A percentile compares a stretch with the other conserved stretches of the same genome.
These are phyloP conservation scores for Endothia cerciana DNA, from an alignment of 2,329 filamentous ascomycete species.

Conservation along the genomic window DNA sequence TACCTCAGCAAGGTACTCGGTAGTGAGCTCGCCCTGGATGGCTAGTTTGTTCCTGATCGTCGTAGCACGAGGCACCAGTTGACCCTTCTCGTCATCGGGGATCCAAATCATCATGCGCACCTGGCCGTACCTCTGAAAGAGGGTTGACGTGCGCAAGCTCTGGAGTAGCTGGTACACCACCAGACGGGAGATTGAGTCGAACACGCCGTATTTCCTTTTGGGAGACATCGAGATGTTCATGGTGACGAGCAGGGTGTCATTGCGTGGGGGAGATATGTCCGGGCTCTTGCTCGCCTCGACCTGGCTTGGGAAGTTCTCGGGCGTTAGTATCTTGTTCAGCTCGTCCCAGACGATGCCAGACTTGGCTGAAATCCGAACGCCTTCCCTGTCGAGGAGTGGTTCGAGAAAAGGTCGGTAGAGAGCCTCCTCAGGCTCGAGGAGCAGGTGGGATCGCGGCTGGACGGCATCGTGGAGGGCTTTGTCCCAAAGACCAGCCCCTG, in stretches of 20 bases:
- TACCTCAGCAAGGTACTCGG: conserved; percentile 63
- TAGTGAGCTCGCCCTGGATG: conserved; percentile 64
- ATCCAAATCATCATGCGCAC: conserved; percentile 81
- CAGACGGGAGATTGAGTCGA: conserved; percentile 61
- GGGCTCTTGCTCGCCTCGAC: conserved; percentile 40
- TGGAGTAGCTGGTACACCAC: conserved; percentile 65
- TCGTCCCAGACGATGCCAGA: conserved; percentile 65
- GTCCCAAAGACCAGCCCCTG: conserved; percentile 80
- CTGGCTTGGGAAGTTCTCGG: conserved; percentile 60
- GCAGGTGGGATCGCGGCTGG: conserved; percentile 78
- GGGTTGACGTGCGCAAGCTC: conserved; percentile 58
- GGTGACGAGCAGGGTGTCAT: conserved; percentile 74
- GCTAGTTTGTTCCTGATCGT: conserved; percentile 58
- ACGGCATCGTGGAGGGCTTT: conserved; percentile 73
- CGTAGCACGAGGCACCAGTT: conserved; percentile 64
- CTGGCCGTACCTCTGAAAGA: conserved; percentile 76
- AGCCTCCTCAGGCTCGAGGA: conserved; percentile 72
- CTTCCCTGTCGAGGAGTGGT: conserved; percentile 55
- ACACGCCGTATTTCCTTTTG: conserved; percentile 52
- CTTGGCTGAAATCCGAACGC: conserved; percentile 56
- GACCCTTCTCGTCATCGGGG: conserved; percentile 60
- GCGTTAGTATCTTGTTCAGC: conserved; percentile 56
- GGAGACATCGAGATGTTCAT: conserved; percentile 66
- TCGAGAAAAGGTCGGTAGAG: conserved; percentile 65
- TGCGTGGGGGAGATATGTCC: conserved; percentile 48